Percentiles rank a stretch among this genome's conserved stretches.
Evolutionary conservation across 768 basidiomycete genomes (phyloP).

Genomic region (Grammothele lineata): DNA sequence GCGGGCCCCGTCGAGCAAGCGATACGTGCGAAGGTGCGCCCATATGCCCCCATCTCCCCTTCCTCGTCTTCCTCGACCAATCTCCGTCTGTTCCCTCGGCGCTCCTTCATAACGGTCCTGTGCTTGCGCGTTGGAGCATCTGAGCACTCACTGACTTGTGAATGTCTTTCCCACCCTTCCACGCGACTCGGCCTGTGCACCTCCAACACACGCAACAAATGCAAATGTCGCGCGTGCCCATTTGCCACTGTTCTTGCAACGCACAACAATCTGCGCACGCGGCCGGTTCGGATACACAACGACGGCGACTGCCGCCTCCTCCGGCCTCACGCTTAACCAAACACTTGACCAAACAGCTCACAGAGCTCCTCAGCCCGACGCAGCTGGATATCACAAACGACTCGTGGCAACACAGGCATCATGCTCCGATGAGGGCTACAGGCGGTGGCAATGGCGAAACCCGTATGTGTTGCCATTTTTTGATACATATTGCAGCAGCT

Average conservation of each 20-base stretch:
- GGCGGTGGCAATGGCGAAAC: slow-evolving; percentile 72
- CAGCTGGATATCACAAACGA: slow-evolving; percentile 72
- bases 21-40: slow-evolving; percentile 55
- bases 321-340: slow-evolving; percentile 3
- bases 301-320: too few relatives aligned
- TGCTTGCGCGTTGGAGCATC: background rate
- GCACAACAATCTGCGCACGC: background rate
- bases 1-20: slow-evolving; percentile 51
- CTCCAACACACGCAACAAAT: background rate
- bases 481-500: background rate
- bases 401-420: slow-evolving; percentile 83
- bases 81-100: background rate
- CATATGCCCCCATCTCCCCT: too few relatives aligned
- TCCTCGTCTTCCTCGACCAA: slow-evolving; percentile 4
- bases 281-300: too few relatives aligned
- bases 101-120: too few relatives aligned
- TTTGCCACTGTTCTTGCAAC: background rate
- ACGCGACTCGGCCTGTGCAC: too few relatives aligned
- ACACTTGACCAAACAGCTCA: slow-evolving; percentile 58
- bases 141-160: background rate
- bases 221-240: background rate
- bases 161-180: background rate
- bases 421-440: slow-evolving; percentile 72
- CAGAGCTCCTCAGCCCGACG: slow-evolving; percentile 53
- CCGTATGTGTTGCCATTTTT: slow-evolving; percentile 47